Evolutionary conservation across 352 stramenopile genomes (phyloP).

Genomic region (Phytophthora pinifolia): DNA sequence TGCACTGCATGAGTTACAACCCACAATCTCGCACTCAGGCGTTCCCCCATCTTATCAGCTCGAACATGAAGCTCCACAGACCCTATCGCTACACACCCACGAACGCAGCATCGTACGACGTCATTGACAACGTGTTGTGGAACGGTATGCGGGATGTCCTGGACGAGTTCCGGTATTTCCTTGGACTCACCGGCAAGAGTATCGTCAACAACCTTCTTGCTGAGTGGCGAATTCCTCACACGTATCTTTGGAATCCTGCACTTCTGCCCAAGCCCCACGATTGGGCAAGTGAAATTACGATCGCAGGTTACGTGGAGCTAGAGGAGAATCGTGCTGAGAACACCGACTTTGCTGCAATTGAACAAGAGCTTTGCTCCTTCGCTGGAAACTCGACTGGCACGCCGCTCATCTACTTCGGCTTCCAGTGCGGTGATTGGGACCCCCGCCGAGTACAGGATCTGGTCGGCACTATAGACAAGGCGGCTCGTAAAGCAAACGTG

Average conservation of each 20-base stretch:
- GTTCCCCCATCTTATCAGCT: slow-evolving; percentile 57
- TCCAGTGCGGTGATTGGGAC: slow-evolving; percentile 53
- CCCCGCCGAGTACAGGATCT: slow-evolving; percentile 37
- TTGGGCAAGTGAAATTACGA: slow-evolving; percentile 55
- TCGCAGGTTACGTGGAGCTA: slow-evolving; percentile 56
- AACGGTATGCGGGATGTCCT: slow-evolving; percentile 43
- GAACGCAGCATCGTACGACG: slow-evolving; percentile 59
- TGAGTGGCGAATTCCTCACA: slow-evolving; percentile 64
- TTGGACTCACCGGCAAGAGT: slow-evolving; percentile 51
- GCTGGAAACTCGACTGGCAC: slow-evolving; percentile 12
- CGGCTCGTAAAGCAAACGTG: slow-evolving; percentile 36
- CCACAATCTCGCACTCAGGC: slow-evolving; percentile 56
- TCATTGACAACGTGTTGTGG: slow-evolving; percentile 57
- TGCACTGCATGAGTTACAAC: slow-evolving; percentile 64
- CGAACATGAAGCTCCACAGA: slow-evolving; percentile 41
- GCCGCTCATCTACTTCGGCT: slow-evolving; percentile 55
- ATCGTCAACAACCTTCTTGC: slow-evolving; percentile 36
- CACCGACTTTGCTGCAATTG: slow-evolving; percentile 18
- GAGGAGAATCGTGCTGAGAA: slow-evolving; percentile 24
- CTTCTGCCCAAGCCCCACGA: slow-evolving; percentile 63
- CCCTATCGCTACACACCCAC: slow-evolving; percentile 47
- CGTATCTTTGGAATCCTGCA: slow-evolving; percentile 68
- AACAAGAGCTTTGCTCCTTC: slow-evolving; percentile 30
- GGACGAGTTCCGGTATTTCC: slow-evolving; percentile 54
- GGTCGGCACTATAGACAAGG: slow-evolving; percentile 43